Evolutionary conservation across 1,284 basidiomycete genomes (phyloP).

Genomic region (Fomitopsis schrenkii): DNA sequence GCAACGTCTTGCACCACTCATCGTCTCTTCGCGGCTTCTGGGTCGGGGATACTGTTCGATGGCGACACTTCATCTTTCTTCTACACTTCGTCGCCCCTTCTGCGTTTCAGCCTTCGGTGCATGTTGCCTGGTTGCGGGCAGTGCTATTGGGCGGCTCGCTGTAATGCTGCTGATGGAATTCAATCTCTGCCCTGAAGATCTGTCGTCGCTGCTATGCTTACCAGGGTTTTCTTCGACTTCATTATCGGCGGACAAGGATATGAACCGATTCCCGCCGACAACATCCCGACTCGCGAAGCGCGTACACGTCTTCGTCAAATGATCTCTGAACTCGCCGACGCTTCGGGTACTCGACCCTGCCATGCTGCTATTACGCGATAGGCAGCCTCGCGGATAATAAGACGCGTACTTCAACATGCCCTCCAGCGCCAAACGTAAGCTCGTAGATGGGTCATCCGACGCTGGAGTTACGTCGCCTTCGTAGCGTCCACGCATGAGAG

Average conservation of each 20-base stretch:
- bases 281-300: neutral
- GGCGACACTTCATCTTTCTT: neutral
- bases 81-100: neutral
- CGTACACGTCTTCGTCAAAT: neutral
- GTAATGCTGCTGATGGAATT: neutral
- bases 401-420: neutral
- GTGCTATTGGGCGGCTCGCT: neutral
- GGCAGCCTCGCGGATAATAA: neutral
- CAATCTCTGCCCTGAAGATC: slow-evolving; percentile 1
- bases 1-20: neutral
- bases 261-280: neutral
- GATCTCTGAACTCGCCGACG: neutral
- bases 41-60: neutral
- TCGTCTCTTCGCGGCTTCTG: neutral
- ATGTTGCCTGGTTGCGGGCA: neutral
- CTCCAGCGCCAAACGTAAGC: neutral
- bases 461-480: neutral
- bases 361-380: neutral
- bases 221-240: neutral
- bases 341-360: neutral
- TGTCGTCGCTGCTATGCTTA: neutral
- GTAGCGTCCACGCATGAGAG: neutral
- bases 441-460: neutral
- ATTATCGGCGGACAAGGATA: neutral
- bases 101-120: neutral